phyloP scores from a whole-genome alignment of 1,284 basidiomycete species.

The Athelia psychrophila region DNA sequence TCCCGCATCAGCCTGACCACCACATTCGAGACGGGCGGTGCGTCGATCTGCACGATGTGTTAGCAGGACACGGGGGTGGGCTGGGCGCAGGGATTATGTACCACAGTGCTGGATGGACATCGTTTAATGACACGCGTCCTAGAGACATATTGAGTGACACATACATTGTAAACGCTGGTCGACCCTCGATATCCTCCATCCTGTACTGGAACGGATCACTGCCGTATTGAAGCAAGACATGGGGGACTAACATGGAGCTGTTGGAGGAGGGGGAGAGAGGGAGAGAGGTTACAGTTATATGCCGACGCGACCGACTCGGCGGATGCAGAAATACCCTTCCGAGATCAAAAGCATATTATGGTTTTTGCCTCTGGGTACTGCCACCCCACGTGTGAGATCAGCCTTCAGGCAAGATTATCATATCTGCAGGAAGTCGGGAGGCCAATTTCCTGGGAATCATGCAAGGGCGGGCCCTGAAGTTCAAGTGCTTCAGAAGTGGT shows the following conservation, averaged over 20 bases:
- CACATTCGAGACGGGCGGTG: constrained; percentile 40
- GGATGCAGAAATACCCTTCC: too few species aligned
- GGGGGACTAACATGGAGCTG: constrained; percentile 32
- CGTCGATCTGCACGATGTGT: not conserved
- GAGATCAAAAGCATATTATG: too few species aligned
- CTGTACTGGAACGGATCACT: constrained; percentile 55
- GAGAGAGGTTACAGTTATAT: constrained; percentile 8
- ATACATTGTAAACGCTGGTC: constrained; percentile 64
- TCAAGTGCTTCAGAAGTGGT: too few species aligned
- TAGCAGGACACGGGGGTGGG: constrained; percentile 4
- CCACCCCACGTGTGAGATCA: too few species aligned
- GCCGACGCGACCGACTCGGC: too few species aligned
- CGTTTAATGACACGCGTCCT: constrained; percentile 9
- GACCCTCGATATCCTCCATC: constrained; percentile 61
- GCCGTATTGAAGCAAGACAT: constrained; percentile 61
- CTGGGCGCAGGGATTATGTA: constrained; percentile 3
- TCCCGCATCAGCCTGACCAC: constrained; percentile 64
- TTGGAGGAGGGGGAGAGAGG: constrained; percentile 14
- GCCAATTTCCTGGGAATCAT: too few species aligned
- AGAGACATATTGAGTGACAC: constrained; percentile 29
- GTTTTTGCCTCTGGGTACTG: too few species aligned
- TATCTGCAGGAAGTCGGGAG: too few species aligned
- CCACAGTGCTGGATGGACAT: constrained; percentile 13
- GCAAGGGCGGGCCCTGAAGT: too few species aligned
- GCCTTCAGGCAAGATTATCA: too few species aligned